Percentiles rank a stretch among this genome's conserved stretches.
phyloP scores from a whole-genome alignment of 2,329 filamentous ascomycete genomes.

The Phialophora macrospora region DNA sequence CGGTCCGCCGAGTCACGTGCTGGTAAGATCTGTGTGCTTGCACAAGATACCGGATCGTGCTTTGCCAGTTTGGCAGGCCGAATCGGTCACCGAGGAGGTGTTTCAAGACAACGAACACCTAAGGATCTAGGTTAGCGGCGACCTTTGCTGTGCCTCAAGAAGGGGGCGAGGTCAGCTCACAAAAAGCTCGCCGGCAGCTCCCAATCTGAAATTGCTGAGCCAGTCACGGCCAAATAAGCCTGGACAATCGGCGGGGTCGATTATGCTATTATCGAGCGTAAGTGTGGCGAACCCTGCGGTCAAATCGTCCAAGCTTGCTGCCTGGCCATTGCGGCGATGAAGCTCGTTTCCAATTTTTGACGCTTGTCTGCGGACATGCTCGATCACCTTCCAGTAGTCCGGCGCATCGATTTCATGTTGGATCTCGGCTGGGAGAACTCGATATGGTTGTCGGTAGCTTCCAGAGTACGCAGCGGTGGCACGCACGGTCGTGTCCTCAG shows the following conservation, averaged over 20 bases:
- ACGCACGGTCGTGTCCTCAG: not conserved
- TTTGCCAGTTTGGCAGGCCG: constrained; percentile 27
- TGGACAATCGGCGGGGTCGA: constrained; percentile 11
- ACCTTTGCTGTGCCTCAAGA: not conserved
- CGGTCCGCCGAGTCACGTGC: constrained; percentile 10
- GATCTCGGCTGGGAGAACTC: constrained; percentile 18
- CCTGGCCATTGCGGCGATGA: constrained; percentile 1
- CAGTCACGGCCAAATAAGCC: constrained; percentile 24
- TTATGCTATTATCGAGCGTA: constrained; percentile 4
- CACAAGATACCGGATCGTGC: constrained; percentile 28
- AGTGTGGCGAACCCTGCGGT: constrained; percentile 13
- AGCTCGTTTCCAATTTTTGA: constrained; percentile 1
- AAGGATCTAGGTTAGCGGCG: not conserved
- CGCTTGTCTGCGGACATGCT: constrained; percentile 27
- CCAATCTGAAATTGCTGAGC: constrained; percentile 25
- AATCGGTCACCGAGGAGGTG: constrained; percentile 12
- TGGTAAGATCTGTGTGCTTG: constrained; percentile 19
- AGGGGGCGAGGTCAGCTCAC: constrained; percentile 9
- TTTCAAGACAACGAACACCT: constrained; percentile 23
- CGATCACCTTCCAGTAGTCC: constrained; percentile 26
- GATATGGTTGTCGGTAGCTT: constrained; percentile 11
- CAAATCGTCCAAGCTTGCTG: constrained; percentile 17
- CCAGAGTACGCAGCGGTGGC: constrained; percentile 1
- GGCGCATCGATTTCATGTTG: constrained; percentile 27
- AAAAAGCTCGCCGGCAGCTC: constrained; percentile 33